A percentile compares a stretch with the other conserved stretches of the same genome.
Conservation (phyloP, 129 eudicot genomes). For the Tagetes patula region DNA sequence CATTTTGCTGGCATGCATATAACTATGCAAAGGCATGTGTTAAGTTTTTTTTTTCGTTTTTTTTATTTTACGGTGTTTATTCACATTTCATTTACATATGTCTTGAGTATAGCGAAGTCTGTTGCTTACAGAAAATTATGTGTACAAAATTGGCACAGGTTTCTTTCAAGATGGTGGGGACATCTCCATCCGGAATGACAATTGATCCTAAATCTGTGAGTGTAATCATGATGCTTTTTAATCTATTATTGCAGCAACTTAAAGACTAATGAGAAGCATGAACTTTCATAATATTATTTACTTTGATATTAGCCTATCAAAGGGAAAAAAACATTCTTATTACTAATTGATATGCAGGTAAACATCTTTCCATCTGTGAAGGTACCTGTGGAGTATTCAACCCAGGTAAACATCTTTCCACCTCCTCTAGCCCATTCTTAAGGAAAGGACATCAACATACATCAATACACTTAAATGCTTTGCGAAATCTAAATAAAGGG, state of each 20-base stretch:
- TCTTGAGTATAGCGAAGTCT: neutral
- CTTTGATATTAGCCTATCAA: neutral
- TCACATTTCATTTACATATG: neutral
- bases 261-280: conserved; percentile 7
- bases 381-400: conserved; percentile 82
- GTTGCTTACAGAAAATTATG: conserved; percentile 16
- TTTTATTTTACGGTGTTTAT: neutral
- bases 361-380: conserved; percentile 85
- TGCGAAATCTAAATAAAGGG: neutral
- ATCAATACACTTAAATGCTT: too few relatives aligned
- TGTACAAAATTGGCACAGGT: conserved; percentile 52
- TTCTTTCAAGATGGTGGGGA: conserved; percentile 89
- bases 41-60: neutral
- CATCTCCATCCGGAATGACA: conserved; percentile 83
- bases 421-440: neutral
- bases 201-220: conserved; percentile 93
- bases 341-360: conserved; percentile 51
- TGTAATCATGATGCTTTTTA: conserved; percentile 20
- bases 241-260: neutral
- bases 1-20: conserved; percentile 95
- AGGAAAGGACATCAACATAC: neutral
- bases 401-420: conserved; percentile 51
- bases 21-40: conserved; percentile 77
- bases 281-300: neutral
- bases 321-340: conserved; percentile 1